Conservation (phyloP, 148 eudicot species). For the Cornus controversa region DNA sequence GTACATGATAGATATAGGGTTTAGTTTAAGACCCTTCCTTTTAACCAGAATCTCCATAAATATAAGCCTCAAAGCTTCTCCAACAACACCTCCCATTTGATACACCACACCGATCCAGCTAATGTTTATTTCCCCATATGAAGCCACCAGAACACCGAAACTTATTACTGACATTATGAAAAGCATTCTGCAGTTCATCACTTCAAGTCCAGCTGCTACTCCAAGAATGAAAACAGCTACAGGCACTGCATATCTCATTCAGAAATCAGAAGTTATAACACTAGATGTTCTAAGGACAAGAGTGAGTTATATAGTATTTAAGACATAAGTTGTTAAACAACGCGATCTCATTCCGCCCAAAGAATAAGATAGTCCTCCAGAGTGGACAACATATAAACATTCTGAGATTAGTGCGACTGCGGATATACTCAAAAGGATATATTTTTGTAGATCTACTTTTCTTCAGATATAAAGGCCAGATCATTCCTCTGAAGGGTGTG, state of each 20-base stretch:
- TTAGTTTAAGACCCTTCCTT: slow-evolving; percentile 85
- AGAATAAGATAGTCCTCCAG: not conserved
- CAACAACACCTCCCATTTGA: slow-evolving; percentile 99
- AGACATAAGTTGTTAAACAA: not conserved
- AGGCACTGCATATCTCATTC: slow-evolving; percentile 69
- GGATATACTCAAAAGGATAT: not conserved
- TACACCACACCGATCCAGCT: slow-evolving; percentile 96
- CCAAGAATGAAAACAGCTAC: slow-evolving; percentile 95
- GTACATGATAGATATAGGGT: slow-evolving; percentile 94
- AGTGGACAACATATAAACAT: not conserved
- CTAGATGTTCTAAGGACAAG: slow-evolving; percentile 1
- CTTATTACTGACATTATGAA: slow-evolving; percentile 95
- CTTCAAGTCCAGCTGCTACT: slow-evolving; percentile 93
- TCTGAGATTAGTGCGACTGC: not conserved
- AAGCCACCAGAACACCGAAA: slow-evolving; percentile 90
- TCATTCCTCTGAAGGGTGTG: not conserved
- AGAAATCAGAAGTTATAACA: slow-evolving; percentile 24
- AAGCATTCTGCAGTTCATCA: slow-evolving; percentile 95
- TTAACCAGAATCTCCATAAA: slow-evolving; percentile 97
- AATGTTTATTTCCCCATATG: slow-evolving; percentile 89
- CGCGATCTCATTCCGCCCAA: not conserved
- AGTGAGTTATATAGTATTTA: not conserved
- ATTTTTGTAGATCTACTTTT: not conserved
- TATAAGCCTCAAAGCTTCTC: slow-evolving; percentile 94
- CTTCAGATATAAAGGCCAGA: not conserved